phyloP scores from a whole-genome alignment of 2,329 filamentous ascomycete species.

The Lachnellula suecica region DNA sequence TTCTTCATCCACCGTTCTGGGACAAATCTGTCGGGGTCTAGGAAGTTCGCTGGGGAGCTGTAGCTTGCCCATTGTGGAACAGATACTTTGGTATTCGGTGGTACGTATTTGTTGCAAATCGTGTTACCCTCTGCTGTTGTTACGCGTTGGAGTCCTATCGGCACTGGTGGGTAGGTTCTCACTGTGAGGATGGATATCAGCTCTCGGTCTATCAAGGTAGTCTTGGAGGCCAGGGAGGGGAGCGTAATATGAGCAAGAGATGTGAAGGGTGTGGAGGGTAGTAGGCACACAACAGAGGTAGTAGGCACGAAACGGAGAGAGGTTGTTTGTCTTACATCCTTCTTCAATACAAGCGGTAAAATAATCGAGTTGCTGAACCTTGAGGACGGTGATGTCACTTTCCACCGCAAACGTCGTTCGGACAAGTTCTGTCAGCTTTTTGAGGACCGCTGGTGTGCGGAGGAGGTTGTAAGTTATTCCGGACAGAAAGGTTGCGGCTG shows the following conservation, averaged over 20 bases:
- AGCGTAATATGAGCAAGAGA: no score
- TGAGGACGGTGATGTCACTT: not conserved
- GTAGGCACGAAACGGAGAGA: no score
- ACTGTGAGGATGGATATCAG: no score
- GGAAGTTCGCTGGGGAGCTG: not conserved
- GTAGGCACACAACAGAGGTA: no score
- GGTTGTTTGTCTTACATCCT: no score
- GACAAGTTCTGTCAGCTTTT: conserved; percentile 3
- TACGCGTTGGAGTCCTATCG: conserved; percentile 1
- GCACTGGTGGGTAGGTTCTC: conserved; percentile 2
- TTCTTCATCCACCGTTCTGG: conserved; percentile 37
- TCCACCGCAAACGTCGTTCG: conserved; percentile 1
- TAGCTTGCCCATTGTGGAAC: not conserved
- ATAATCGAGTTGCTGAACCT: conserved; percentile 2
- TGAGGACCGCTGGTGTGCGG: not conserved
- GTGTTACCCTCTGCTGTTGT: not conserved
- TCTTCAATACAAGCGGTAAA: conserved; percentile 38
- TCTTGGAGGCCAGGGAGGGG: no score
- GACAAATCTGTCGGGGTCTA: conserved; percentile 34
- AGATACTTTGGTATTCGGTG: conserved; percentile 18
- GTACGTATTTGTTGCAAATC: conserved; percentile 1
- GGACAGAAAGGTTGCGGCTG: conserved; percentile 5
- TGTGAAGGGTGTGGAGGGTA: no score
- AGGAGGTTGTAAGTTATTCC: conserved; percentile 7
- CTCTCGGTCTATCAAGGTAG: no score